Base-by-base conservation (phyloP, 148 eudicot genomes). In the Dysphania ambrosioides region DNA sequence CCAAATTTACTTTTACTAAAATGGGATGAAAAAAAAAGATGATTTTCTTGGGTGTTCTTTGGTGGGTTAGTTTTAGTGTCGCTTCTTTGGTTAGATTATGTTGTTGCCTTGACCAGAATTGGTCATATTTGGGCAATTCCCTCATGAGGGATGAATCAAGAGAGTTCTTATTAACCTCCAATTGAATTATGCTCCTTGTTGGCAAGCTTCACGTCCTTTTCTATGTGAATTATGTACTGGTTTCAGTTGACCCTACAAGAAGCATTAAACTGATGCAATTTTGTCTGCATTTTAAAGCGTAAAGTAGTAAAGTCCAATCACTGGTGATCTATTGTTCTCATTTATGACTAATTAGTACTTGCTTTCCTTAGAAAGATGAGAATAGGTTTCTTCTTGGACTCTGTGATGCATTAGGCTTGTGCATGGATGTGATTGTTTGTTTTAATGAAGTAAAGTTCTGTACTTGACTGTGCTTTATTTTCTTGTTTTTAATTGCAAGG, bases 401-500 rank as follows among this genome's bases (percentile, higher is more conserved):
- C 5, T 29, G 23, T 21, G 40, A 4, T 31, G 40, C 13, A 21
- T n/a, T n/a, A 18, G 10, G 31, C 51, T 13, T 24, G 24, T 72
- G 8, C 18, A 2, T 60, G 32, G 38, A 6, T 72, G 76, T 18
- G n/a, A 72, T 24, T 40, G n/a, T 72, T 6, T 42, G 41, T 66
- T 66, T n/a, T 27, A 27, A 27, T 40, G 5, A 61, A 49, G 23
- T n/a, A n/a, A n/a, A 60, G 15, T 29, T 41, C 32, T 26, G 24
- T 62, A 4, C 21, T 53, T 42, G 15, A 29, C 26, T 19, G 3
- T 49, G 36, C 65, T 21, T 0, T 36, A 5, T 29, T 11, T 23
- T 64, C 4, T 77, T 63, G n/a, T n/a, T n/a, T 29, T 41, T 21
- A 62, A 30, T 42, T 66, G 71, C 67, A 11, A 11, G 53, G 5